These are phyloP conservation scores for Ogataea pignaliae DNA, from an alignment of 805 yeast genomes.

Conservation along the genomic window DNA sequence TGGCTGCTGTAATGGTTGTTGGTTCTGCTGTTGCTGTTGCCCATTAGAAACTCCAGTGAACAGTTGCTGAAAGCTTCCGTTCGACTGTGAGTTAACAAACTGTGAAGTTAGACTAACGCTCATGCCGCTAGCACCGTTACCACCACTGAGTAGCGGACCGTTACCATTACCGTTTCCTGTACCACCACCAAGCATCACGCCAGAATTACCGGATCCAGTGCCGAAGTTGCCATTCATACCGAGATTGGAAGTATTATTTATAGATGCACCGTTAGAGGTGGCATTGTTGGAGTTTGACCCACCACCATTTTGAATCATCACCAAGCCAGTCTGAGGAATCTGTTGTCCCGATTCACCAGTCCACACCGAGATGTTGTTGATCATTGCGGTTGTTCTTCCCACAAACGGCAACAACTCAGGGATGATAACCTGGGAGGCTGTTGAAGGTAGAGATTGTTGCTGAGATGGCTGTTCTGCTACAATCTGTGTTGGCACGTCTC, in stretches of 20 bases:
- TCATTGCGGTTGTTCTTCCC: slow-evolving; percentile 55
- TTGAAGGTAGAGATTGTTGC: slow-evolving; percentile 8
- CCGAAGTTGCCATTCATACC: no score
- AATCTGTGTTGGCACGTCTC: no score
- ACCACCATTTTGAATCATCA: slow-evolving; percentile 20
- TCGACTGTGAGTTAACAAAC: no score
- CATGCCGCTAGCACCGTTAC: background rate
- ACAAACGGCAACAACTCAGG: slow-evolving; percentile 33
- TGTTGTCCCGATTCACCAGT: slow-evolving; percentile 45
- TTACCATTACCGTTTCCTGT: background rate
- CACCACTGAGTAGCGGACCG: background rate
- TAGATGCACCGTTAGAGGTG: background rate
- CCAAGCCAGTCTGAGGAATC: slow-evolving; percentile 33
- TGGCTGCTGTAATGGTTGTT: slow-evolving; percentile 4
- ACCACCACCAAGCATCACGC: background rate
- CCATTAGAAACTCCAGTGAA: no score
- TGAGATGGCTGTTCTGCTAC: no score
- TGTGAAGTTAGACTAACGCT: background rate
- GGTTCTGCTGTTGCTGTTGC: background rate
- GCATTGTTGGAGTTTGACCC: background rate
- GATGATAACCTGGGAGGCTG: slow-evolving; percentile 11
- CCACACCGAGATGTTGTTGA: slow-evolving; percentile 58
- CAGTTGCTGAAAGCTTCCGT: no score
- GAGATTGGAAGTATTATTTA: no score
- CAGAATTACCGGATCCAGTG: background rate